These are phyloP conservation scores for Dipsacomyces acuminosporus DNA, from an alignment of 371 early-diverging fungal genomes.

Conservation along the genomic window DNA sequence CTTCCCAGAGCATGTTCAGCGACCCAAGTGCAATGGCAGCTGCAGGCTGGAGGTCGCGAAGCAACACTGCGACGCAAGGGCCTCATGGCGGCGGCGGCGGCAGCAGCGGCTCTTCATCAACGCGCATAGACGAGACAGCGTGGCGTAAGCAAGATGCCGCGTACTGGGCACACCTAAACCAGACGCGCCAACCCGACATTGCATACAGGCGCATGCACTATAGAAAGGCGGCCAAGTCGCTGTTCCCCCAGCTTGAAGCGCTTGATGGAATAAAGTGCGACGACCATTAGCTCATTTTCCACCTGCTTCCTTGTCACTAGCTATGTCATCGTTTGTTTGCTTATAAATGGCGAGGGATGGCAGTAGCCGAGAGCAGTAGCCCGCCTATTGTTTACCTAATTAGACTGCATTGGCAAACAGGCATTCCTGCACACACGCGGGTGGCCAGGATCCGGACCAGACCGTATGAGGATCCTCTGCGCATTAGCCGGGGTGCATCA, in stretches of 20 bases:
- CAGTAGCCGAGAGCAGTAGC: too few species aligned
- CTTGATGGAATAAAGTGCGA: constrained; percentile 32
- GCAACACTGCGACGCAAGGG: not conserved
- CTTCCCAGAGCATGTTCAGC: constrained; percentile 20
- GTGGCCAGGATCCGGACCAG: too few species aligned
- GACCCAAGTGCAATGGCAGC: constrained; percentile 19
- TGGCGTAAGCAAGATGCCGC: constrained; percentile 34
- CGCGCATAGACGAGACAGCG: constrained; percentile 32
- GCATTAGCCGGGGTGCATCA: too few species aligned
- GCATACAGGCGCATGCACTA: constrained; percentile 33
- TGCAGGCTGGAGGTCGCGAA: not conserved
- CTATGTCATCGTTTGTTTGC: too few species aligned
- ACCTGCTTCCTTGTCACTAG: too few species aligned
- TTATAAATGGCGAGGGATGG: too few species aligned
- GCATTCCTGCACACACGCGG: too few species aligned
- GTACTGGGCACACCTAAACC: constrained; percentile 20
- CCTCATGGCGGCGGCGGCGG: too few species aligned
- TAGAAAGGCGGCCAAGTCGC: constrained; percentile 13
- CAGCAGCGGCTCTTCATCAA: constrained; percentile 2
- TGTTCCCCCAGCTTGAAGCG: constrained; percentile 35
- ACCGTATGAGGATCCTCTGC: too few species aligned
- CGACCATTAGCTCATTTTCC: too few species aligned
- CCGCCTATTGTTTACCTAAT: too few species aligned
- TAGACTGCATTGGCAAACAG: too few species aligned
- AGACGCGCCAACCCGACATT: constrained; percentile 11